These are phyloP conservation scores for Cyberlindnera meyerae DNA, from an alignment of 805 yeast genomes.

Conservation along the genomic window DNA sequence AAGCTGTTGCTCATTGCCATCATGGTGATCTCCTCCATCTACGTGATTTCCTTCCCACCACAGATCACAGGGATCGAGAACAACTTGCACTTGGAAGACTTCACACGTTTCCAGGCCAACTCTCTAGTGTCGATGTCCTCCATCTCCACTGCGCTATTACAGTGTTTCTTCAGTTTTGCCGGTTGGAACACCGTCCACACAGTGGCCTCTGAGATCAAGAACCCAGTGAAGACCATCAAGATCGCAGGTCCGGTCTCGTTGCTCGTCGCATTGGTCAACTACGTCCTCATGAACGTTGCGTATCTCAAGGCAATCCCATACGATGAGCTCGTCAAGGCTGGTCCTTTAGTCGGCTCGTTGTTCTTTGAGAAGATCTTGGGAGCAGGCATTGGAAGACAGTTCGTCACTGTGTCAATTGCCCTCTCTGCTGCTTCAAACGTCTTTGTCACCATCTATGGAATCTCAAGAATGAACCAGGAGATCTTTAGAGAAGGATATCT, in stretches of 20 bases:
- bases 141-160: slow-evolving; percentile 50
- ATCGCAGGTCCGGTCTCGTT: slow-evolving; percentile 59
- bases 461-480: slow-evolving; percentile 61
- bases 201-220: slow-evolving; percentile 54
- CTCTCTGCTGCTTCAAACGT: slow-evolving; percentile 60
- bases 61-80: slow-evolving; percentile 41
- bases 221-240: slow-evolving; percentile 52
- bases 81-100: slow-evolving; percentile 25
- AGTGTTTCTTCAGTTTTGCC: slow-evolving; percentile 53
- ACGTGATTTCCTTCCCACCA: slow-evolving; percentile 42
- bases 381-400: slow-evolving; percentile 43
- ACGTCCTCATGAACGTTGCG: slow-evolving; percentile 48
- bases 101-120: slow-evolving; percentile 30
- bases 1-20: slow-evolving; percentile 50
- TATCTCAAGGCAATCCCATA: slow-evolving; percentile 50
- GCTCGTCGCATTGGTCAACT: slow-evolving; percentile 42
- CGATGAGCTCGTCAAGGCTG: slow-evolving; percentile 48
- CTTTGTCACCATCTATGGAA: slow-evolving; percentile 53
- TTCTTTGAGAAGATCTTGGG: slow-evolving; percentile 56
- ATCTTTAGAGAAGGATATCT: slow-evolving; percentile 58
- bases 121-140: slow-evolving; percentile 36
- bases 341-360: slow-evolving; percentile 55
- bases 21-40: slow-evolving; percentile 55
- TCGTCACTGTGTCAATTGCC: slow-evolving; percentile 54
- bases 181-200: slow-evolving; percentile 65